Evolutionary conservation across 2,329 filamentous ascomycete species (phyloP).

Genomic region (Fusarium vanettenii): DNA sequence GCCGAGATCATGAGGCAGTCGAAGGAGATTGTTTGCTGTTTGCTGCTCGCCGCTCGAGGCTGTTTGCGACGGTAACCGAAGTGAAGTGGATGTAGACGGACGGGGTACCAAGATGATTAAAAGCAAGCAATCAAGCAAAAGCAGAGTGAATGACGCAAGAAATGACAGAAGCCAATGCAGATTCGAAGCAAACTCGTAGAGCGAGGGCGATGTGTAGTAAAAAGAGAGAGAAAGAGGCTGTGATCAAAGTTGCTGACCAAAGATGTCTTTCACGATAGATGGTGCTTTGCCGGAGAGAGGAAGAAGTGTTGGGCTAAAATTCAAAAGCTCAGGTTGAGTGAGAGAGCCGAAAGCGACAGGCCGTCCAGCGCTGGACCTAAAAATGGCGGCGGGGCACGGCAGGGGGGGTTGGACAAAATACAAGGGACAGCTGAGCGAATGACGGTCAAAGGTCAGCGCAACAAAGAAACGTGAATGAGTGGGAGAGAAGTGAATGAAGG

Average conservation of each 20-base stretch:
- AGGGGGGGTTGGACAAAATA: constrained; percentile 18
- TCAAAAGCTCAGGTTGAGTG: constrained; percentile 36
- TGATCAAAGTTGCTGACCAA: constrained; percentile 23
- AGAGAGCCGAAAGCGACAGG: constrained; percentile 25
- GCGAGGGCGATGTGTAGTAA: constrained; percentile 4
- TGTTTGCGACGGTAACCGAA: constrained; percentile 28
- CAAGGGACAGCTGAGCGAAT: constrained; percentile 9
- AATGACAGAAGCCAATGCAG: constrained; percentile 4
- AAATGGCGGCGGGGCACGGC: constrained; percentile 27
- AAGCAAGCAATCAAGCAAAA: constrained; percentile 21
- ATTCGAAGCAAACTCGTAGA: constrained; percentile 12
- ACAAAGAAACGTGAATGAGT: neutral
- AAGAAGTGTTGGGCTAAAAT: constrained; percentile 39
- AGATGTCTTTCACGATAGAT: constrained; percentile 20
- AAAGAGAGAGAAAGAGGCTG: constrained; percentile 2
- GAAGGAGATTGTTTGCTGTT: neutral
- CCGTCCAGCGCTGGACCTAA: constrained; percentile 9
- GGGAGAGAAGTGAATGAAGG: neutral
- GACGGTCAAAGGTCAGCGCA: neutral
- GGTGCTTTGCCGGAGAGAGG: constrained; percentile 13
- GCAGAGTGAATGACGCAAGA: neutral
- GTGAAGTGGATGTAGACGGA: constrained; percentile 13
- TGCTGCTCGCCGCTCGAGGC: constrained; percentile 13
- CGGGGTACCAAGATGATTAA: constrained; percentile 7
- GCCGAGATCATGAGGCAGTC: constrained; percentile 34